Conservation (phyloP, 192 early-diverging fungal genomes). For the Rhizoclosmatium globosum region DNA sequence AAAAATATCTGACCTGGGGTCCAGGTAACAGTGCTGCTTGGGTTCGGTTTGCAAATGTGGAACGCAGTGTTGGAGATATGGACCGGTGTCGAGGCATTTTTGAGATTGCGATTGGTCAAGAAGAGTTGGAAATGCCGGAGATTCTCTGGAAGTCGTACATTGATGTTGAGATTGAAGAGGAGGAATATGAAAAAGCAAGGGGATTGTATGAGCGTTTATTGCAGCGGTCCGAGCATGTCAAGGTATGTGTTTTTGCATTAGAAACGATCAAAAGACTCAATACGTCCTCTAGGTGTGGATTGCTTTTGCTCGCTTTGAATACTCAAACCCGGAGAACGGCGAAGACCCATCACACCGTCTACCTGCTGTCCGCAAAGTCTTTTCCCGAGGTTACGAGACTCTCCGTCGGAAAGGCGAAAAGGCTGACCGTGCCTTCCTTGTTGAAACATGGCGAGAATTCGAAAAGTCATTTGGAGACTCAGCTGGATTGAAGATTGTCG, state of each 20-base stretch:
- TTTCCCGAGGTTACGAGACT: constrained; percentile 73
- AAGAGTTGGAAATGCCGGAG: constrained; percentile 96
- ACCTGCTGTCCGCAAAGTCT: constrained; percentile 74
- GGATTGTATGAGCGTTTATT: constrained; percentile 86
- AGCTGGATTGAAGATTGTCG: constrained; percentile 61
- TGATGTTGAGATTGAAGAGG: constrained; percentile 89
- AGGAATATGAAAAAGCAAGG: constrained; percentile 81
- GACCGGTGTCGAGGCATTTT: constrained; percentile 89
- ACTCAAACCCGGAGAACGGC: constrained; percentile 67
- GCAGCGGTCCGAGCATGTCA: constrained; percentile 90
- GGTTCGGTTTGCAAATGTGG: constrained; percentile 97
- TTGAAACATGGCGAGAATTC: constrained; percentile 93
- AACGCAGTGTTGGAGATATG: constrained; percentile 82
- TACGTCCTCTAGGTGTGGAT: constrained; percentile 73
- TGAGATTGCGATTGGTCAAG: constrained; percentile 90
- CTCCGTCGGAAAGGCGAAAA: constrained; percentile 78
- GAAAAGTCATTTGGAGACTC: constrained; percentile 67
- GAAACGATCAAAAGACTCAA: background rate
- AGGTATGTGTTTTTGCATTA: constrained; percentile 63
- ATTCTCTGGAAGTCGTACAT: constrained; percentile 98
- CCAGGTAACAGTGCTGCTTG: constrained; percentile 89
- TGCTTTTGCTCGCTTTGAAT: constrained; percentile 92
- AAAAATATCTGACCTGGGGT: constrained; percentile 91
- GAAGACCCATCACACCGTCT: constrained; percentile 47
- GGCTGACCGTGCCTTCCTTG: constrained; percentile 86